Base-by-base conservation (phyloP, 139 green algal genomes). In the Chlorella sp. region DNA sequence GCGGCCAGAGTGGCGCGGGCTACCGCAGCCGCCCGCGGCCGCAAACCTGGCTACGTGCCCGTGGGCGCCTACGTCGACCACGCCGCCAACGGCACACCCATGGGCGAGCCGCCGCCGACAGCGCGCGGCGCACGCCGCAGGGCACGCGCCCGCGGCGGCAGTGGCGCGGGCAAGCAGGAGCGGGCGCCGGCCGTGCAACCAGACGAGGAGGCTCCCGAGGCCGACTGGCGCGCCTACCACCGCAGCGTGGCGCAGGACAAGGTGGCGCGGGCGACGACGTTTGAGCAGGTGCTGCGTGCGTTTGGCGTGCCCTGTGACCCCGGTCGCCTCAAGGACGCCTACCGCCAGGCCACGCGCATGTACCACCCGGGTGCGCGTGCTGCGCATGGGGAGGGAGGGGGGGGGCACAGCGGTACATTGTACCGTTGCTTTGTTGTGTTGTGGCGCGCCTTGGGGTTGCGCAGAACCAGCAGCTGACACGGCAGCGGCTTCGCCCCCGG, bases 301-400 rank as follows among this genome's bases (percentile, higher is more conserved):
- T 83, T 83, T 41, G 51, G 51, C n/a, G 77, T 83, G 58, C 56
- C 67, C n/a, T 75, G 58, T 42, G 59, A 72, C 14, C 55, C 59
- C 21, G 43, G 40, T 0, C 40, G 60, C 41, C 72, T 80, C 23
- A 66, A 60, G 42, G 62, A 77, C 1, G 42, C 61, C 17, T 84
- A 84, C 48, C 71, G 71, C 46, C 19, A 35, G n/a, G 79, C 79
- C 14, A 65, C 80, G 67, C 70, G 79, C 45, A 80, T 84, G 79
- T 84, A 77, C 65, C 79, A 84, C 36, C 79, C 79, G 36, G 68
- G 68, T 75, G 51, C n/a, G 35, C 35, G 3, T 3, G 63, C 35
- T 40, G n/a, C n/a, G n/a, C n/a, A n/a, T n/a, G n/a, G n/a, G n/a
- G n/a, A n/a, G n/a, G n/a, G n/a, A n/a, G n/a, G n/a, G n/a, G n/a